phyloP scores from a whole-genome alignment of 345 rosid species.

The Corymbia maculata region DNA sequence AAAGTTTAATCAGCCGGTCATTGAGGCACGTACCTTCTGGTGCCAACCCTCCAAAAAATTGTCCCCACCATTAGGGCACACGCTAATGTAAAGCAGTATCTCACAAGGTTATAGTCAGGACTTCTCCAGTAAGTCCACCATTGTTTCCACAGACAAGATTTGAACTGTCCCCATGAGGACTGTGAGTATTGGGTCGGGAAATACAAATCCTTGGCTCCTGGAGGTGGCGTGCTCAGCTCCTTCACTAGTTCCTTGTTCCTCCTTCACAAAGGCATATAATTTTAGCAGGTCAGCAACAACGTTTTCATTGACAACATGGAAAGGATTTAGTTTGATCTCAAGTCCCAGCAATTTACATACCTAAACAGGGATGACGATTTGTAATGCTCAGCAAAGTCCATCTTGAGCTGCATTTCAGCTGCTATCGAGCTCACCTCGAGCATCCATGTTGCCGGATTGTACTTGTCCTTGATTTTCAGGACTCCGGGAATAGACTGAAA shows the following conservation, averaged over 20 bases:
- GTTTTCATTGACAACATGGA: neutral
- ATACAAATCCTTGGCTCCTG: constrained; percentile 20
- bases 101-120: constrained; percentile 31
- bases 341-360: constrained; percentile 25
- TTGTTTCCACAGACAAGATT: constrained; percentile 33
- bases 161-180: constrained; percentile 28
- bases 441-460: constrained; percentile 92
- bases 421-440: constrained; percentile 83
- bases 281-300: neutral
- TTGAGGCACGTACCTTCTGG: neutral
- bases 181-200: constrained; percentile 18
- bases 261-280: neutral
- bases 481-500: constrained; percentile 52
- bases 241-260: constrained; percentile 18
- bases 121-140: constrained; percentile 36
- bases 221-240: constrained; percentile 17
- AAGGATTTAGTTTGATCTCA: neutral
- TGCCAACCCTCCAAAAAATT: constrained; percentile 26
- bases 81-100: constrained; percentile 15
- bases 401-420: constrained; percentile 50
- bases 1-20: neutral
- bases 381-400: constrained; percentile 72
- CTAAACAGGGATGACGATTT: constrained; percentile 38
- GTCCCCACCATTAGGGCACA: constrained; percentile 18
- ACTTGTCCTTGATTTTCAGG: constrained; percentile 52